Evolutionary conservation across 352 stramenopile genomes (phyloP), one percentile per base, ranked within the genome.

Genomic region (Phytophthora europaea): DNA sequence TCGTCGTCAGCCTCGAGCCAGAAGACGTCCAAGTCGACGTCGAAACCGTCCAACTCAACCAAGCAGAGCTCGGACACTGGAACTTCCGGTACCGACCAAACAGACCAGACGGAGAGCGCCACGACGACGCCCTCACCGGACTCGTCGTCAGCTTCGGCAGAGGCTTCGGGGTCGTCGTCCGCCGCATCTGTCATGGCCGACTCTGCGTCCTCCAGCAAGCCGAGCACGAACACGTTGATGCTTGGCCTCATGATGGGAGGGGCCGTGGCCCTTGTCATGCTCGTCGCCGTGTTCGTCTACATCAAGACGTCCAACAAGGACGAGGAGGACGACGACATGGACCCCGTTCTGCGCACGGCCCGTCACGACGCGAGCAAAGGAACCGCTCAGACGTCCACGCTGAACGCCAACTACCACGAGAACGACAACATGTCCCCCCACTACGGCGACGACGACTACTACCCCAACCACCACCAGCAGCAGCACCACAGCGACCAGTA

Each of bases 221-320:
- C 56, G 6, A 65, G 63, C 0, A 71, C 72, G 26, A 84, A 62
- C 36, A 79, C 83, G 1, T 28, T 83, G 10, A 75, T 75, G 63
- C 71, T 93, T 10, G 81, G 72, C 3, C 53, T 89, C 18, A 80
- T 90, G 40, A 83, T 89, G 52, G 85, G 75, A 1, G 73, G 71
- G 10, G 77, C 83, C 1, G 79, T 90, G 13, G 78, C 71, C 0
- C 65, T 80, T 1, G 84, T 91, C 18, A 61, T 93, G 20, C 64
- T 70, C 26, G 70, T 71, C 1, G 78, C 81, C 5, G 45, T 91
- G 15, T 86, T 93, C 63, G 76, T 93, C 23, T 91, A 89, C 63
- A 72, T 83, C 20, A 84, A 82, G 50, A 80, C 78, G 0, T 59
- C 61, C 18, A 76, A 73, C 1, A 65, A 73, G 10, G 66, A 82